Base-by-base conservation (phyloP, 768 basidiomycete genomes). In the Auricularia auricula-judae region DNA sequence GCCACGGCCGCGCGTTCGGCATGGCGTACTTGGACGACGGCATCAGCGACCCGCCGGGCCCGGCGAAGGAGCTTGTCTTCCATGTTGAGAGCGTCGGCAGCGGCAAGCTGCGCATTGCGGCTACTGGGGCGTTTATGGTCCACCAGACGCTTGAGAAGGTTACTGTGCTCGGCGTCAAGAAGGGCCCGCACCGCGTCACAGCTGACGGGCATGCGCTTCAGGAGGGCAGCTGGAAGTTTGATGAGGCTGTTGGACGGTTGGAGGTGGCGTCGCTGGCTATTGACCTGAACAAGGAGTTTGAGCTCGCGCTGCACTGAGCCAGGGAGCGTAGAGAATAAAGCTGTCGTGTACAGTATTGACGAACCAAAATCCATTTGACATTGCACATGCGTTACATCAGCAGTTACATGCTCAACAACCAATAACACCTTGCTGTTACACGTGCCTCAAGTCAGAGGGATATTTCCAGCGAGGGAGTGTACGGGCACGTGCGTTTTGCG, bases 21-120 rank as follows among this genome's bases (percentile, higher is more conserved):
- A 74, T 78, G 34, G 83, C 84, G 0, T 87, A 86, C 70, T 67
- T 91, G 21, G 89, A 91, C 70, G 89, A 91, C 69, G 89, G 88
- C 8, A 77, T 83, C 42, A 84, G 78, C 68, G 70, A 80, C 64
- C 83, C 84, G 23, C 84, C 84, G n/a, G 80, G 81, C n/a, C 78
- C 80, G 39, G 7, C 39, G 7, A 42, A 14, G 39, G 39, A 42
- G 12, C 39, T 42, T 7, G 39, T 14, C 8, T 42, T 42, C 39
- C 7, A 14, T 14, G 39, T 42, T 7, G 39, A 7, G 39, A 14
- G 39, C 39, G 39, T 7, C 3, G 39, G 39, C 39, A 42, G 12
- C 29, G 2, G 29, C 8, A 42, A 42, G 39, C 39, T 42, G 39
- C 39, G 2, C 39, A 42, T 42, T 42, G 66, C 66, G 39, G 75